These are phyloP conservation scores for Francoa sonchifolia DNA, from an alignment of 441 rosid genomes.

Conservation along the genomic window DNA sequence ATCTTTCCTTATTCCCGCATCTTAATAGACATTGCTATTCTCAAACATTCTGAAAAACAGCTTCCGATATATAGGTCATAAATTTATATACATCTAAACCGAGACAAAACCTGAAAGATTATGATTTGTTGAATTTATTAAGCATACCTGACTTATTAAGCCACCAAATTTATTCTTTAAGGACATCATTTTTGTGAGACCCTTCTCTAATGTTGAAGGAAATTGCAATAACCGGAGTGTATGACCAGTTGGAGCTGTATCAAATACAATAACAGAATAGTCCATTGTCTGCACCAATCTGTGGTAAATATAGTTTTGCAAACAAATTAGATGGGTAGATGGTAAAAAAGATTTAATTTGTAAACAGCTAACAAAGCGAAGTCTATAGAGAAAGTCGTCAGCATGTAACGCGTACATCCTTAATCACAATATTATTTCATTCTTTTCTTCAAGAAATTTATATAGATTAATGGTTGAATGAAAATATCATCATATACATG, in stretches of 20 bases:
- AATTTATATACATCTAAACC: too few species aligned
- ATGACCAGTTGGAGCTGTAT: slow-evolving; percentile 98
- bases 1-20: too few species aligned
- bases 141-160: slow-evolving; percentile 70
- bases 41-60: too few species aligned
- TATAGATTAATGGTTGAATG: too few species aligned
- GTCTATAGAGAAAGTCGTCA: background rate
- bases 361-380: background rate
- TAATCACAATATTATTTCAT: too few species aligned
- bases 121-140: background rate
- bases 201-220: slow-evolving; percentile 90
- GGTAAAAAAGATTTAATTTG: background rate
- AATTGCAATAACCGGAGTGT: slow-evolving; percentile 90
- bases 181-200: slow-evolving; percentile 81
- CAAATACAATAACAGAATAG: slow-evolving; percentile 83
- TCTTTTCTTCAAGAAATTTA: too few species aligned
- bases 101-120: background rate
- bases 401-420: too few species aligned
- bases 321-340: background rate
- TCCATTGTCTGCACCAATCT: slow-evolving; percentile 99
- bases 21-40: too few species aligned
- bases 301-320: background rate
- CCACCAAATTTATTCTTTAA: slow-evolving; percentile 91
- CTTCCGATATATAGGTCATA: too few species aligned
- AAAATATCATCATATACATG: too few species aligned